Conservation (phyloP, 1,284 basidiomycete genomes). For the Exobasidium cylindrosporum region DNA sequence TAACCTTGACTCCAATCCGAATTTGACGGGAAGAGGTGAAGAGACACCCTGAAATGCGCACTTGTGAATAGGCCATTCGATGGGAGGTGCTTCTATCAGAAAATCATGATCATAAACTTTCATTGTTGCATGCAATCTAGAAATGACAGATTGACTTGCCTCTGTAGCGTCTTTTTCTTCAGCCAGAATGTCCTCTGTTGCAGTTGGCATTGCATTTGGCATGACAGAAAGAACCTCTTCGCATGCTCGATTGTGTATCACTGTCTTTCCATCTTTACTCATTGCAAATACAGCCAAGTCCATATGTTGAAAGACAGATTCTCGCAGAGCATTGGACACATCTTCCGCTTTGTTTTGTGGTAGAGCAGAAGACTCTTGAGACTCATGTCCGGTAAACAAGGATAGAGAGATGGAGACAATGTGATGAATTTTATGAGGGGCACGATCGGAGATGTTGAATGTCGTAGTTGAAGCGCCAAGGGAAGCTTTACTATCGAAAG, state of each 20-base stretch:
- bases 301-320: conserved; percentile 33
- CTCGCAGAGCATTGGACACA: conserved; percentile 31
- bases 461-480: too few relatives aligned
- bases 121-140: conserved; percentile 39
- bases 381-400: too few relatives aligned
- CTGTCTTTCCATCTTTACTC: conserved; percentile 38
- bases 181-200: conserved; percentile 12
- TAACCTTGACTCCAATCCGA: conserved; percentile 28
- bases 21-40: conserved; percentile 25
- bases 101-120: conserved; percentile 43
- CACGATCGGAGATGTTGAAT: too few relatives aligned
- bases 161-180: too few relatives aligned
- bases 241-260: conserved; percentile 39
- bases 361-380: too few relatives aligned
- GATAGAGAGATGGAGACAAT: too few relatives aligned
- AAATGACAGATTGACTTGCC: conserved; percentile 25
- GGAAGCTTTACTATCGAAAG: too few relatives aligned
- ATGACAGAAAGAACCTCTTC: conserved; percentile 38
- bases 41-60: conserved; percentile 35
- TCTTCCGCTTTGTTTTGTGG: too few relatives aligned
- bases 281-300: conserved; percentile 39
- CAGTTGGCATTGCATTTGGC: conserved; percentile 23
- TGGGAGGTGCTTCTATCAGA: conserved; percentile 28
- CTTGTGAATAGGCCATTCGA: conserved; percentile 40
- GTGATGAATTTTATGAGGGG: too few relatives aligned